Percentiles rank a stretch among this genome's conserved stretches.
phyloP scores from a whole-genome alignment of 805 yeast genomes.

The Blastobotrys peoriensis region DNA sequence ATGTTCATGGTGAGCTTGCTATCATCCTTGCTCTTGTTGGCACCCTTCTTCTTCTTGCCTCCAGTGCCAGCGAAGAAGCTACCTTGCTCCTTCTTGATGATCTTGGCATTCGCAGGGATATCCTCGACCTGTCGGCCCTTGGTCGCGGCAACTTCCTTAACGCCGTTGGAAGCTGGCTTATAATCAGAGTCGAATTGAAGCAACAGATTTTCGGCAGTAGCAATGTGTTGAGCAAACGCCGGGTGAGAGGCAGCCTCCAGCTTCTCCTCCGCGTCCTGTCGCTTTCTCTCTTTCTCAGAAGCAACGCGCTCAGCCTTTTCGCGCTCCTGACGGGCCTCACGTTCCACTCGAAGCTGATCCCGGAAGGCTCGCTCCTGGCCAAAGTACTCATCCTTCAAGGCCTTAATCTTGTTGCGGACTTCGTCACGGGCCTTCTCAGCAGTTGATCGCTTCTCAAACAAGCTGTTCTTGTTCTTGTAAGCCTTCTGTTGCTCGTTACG shows the following conservation, averaged over 20 bases:
- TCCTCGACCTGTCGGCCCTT: constrained; percentile 37
- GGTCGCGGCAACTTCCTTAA: constrained; percentile 27
- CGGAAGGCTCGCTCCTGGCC: constrained; percentile 68
- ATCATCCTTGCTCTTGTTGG: constrained; percentile 24
- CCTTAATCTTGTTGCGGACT: constrained; percentile 58
- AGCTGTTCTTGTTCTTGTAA: constrained; percentile 57
- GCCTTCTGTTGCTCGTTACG: constrained; percentile 52
- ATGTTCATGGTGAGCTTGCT: constrained; percentile 63
- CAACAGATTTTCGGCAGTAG: constrained; percentile 66
- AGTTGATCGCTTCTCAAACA: constrained; percentile 60
- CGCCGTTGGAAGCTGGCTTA: constrained; percentile 35
- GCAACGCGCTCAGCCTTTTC: constrained; percentile 56
- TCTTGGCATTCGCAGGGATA: constrained; percentile 57
- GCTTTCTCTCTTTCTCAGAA: constrained; percentile 43
- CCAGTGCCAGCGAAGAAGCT: constrained; percentile 52
- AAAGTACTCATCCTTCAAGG: constrained; percentile 68
- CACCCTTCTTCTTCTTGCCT: constrained; percentile 44
- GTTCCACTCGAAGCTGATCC: constrained; percentile 61
- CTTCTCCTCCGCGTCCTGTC: constrained; percentile 63
- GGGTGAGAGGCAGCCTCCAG: constrained; percentile 67
- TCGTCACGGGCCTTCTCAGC: constrained; percentile 64
- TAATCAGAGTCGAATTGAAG: constrained; percentile 71
- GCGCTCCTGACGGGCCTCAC: constrained; percentile 60
- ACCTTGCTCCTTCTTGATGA: constrained; percentile 58
- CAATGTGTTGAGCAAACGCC: constrained; percentile 77